These are phyloP conservation scores for Camellia granthamiana DNA, from an alignment of 148 eudicot genomes.

Conservation along the genomic window DNA sequence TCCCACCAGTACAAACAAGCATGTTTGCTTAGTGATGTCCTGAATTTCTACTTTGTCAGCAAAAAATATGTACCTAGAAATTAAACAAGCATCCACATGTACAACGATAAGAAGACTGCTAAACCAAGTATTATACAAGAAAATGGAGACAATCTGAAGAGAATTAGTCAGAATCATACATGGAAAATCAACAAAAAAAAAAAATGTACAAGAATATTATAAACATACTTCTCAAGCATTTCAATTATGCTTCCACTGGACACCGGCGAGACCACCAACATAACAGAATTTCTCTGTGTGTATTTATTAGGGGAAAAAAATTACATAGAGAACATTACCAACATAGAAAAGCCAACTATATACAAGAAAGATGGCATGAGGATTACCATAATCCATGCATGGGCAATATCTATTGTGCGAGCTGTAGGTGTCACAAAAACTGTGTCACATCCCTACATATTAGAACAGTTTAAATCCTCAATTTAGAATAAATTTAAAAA, in stretches of 20 bases:
- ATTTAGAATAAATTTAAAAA: not conserved
- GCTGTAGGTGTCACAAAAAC: slow-evolving; percentile 79
- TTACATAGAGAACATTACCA: not conserved
- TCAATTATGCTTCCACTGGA: slow-evolving; percentile 44
- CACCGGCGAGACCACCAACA: slow-evolving; percentile 52
- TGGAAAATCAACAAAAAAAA: not conserved
- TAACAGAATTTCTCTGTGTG: slow-evolving; percentile 55
- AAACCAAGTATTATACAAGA: slow-evolving; percentile 9
- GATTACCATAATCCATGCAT: slow-evolving; percentile 74
- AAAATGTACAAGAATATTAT: not conserved
- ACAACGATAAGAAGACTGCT: slow-evolving; percentile 2
- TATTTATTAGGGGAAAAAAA: slow-evolving; percentile 1
- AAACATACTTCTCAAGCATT: slow-evolving; percentile 63
- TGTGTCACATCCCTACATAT: slow-evolving; percentile 68
- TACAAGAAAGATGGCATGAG: slow-evolving; percentile 4
- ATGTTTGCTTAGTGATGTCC: slow-evolving; percentile 54
- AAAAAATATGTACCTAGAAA: slow-evolving; percentile 63
- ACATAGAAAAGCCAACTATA: not conserved
- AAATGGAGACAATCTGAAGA: slow-evolving; percentile 15
- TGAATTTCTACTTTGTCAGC: slow-evolving; percentile 71
- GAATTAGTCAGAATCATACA: slow-evolving; percentile 9
- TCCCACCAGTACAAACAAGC: slow-evolving; percentile 61
- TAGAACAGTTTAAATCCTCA: slow-evolving; percentile 1
- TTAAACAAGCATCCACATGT: not conserved
- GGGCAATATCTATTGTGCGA: slow-evolving; percentile 65